Base-by-base conservation (phyloP, 1,284 basidiomycete genomes). In the Pascua sp. region DNA sequence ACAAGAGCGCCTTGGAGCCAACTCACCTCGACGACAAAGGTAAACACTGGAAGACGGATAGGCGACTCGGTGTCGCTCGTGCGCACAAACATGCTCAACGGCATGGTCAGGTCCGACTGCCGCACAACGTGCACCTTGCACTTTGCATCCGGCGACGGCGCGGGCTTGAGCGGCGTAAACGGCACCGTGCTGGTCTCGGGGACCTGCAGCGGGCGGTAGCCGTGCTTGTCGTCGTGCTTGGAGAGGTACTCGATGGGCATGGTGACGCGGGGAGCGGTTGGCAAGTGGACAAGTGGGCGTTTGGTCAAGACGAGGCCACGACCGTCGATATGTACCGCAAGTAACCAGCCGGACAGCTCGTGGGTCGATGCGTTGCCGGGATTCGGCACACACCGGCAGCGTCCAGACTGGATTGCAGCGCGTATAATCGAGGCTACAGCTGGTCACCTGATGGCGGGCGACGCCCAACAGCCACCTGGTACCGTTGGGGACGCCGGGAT, bases 31-130 rank as follows among this genome's bases (percentile, higher is more conserved):
- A 60, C 17, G 18, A 60, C 42, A 42, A 60, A 60, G 3, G 59
- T 60, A 45, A 47, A 60, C n/a, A 56, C 59, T 0, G 59, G 59
- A 5, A 60, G 52, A 1, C 15, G 45, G 38, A 54, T 49, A 11
- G 37, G 42, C 0, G 49, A 37, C 17, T 59, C 40, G 16, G 49
- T 54, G 53, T 59, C 57, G 49, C 49, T 51, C 17, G 57, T 59
- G 52, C 57, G 57, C 45, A 59, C 32, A 38, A 59, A 59, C 10
- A 61, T 43, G 55, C 55, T 65, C 12, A 62, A 59, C 11, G 40
- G n/a, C 48, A 61, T 61, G 36, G 55, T 59, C 13, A 63, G 47
- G 45, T 54, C 61, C 5, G 59, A 49, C n/a, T 59, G 47, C 41
- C 44, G 42, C 49, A 55, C 41, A 18, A 59, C 17, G 49, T 18